Evolutionary conservation across 352 stramenopile species (phyloP), one percentile per base, ranked within the genome.

Genomic region (Phytophthora citrophthora): DNA sequence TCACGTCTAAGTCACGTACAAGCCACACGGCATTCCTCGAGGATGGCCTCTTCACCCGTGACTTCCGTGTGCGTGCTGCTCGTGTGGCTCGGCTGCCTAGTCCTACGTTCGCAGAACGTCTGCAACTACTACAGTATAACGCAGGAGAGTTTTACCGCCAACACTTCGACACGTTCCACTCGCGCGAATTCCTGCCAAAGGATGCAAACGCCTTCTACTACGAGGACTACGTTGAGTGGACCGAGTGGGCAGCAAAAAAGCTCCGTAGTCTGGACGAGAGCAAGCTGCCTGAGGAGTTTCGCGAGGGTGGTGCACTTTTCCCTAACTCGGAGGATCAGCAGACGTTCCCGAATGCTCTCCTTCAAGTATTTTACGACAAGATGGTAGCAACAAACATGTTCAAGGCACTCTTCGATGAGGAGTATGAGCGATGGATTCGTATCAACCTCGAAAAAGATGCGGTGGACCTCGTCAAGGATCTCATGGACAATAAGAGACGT

Each of bases 111-210:
- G 81, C 68, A 4, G 86, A 93, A 61, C 74, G 81, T 3, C 51
- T 94, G 18, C 86, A 94, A 53, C 73, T 93, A 31, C 78, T 94
- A 27, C 81, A 82, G 10, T 94, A 94, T 61, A 83, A 58, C 4
- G 81, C 82, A 0, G 86, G 86, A 1, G 80, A 94, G 49, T 94
- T 94, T 54, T 94, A 93, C 68, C 83, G 84, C 23, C 72, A 89
- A 72, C 86, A 94, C 52, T 70, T 91, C 16, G 86, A 94, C 61
- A 92, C 81, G 36, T 94, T 94, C 55, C 77, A 93, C 62, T 88
- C 82, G 44, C 69, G 76, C 1, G 77, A 91, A 0, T 88, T 92
- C 41, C 29, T 92, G 31, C 85, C 85, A 5, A 86, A 88, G 54
- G 63, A 55, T 7, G 68, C 72, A 9, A 47, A 72, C 12, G 58